Evolutionary conservation across 2,329 filamentous ascomycete genomes (phyloP), one percentile per base, ranked within the genome.

Genomic region (Sclerotinia trifoliorum): DNA sequence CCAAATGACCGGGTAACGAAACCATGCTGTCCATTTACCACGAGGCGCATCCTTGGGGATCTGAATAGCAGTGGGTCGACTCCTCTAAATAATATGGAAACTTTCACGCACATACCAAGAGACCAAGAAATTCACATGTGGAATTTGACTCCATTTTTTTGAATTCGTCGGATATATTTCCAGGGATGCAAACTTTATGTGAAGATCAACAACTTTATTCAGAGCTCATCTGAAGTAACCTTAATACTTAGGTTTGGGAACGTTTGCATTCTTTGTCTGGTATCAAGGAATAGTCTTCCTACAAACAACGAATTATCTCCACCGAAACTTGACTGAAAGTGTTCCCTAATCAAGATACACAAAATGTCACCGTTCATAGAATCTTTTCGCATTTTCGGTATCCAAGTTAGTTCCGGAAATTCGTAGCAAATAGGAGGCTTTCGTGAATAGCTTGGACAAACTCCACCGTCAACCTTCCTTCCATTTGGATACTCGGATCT

Each of bases 181-280:
- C 5, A 15, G 61, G 46, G 32, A 52, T 64, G 17, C 32, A 54
- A 64, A 64, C 61, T 52, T 26, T 64, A 64, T 26, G n/a, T 39
- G 46, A 39, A 11, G 46, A 64, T 52, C 61, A 49, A 35, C 21
- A 64, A 46, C 46, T 42, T 24, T 64, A 26, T 64, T 62, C 44
- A 24, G 35, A 56, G 54, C 54, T 39, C 54, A n/a, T 39, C 1
- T 21, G 29, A 56, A 35, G 35, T 35, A 32, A 32, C 32, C 32
- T 32, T 7, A 32, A 32, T 2, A 32, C 32, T 32, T 32, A 35
- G 1, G 35, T 10, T 35, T 32, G 32, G 32, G 32, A 32, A 32
- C 32, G 32, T 32, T 32, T 32, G 32, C 32, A 32, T 32, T 32
- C 32, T 42, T 42, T 58, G n/a, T 26, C 5, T 44, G n/a, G 1